Conservation (phyloP, 2,329 filamentous ascomycete species). For the Ophiostoma himal-ulmi region DNA sequence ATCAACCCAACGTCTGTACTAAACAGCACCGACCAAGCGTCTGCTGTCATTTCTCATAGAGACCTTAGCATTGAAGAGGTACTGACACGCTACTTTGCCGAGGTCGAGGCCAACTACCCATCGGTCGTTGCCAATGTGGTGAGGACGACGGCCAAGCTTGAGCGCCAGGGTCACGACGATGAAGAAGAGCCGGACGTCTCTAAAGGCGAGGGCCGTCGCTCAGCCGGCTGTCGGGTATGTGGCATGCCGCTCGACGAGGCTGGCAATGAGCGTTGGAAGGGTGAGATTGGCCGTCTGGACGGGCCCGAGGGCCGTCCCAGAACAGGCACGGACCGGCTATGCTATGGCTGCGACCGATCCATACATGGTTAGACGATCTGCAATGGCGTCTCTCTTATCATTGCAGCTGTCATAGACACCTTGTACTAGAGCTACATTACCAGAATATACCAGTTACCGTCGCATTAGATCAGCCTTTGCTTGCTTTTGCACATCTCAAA, state of each 20-base stretch:
- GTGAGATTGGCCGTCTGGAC: slow-evolving; percentile 48
- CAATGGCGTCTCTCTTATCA: no score
- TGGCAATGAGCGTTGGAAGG: slow-evolving; percentile 59
- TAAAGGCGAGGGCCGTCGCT: slow-evolving; percentile 26
- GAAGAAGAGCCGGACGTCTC: neutral
- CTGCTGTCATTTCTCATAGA: slow-evolving; percentile 56
- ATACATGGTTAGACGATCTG: slow-evolving; percentile 41
- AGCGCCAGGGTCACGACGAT: slow-evolving; percentile 33
- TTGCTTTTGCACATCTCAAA: neutral
- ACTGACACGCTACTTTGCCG: slow-evolving; percentile 81
- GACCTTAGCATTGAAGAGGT: slow-evolving; percentile 86
- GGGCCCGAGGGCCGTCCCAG: slow-evolving; percentile 29
- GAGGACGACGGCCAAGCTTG: slow-evolving; percentile 77
- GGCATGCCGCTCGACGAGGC: slow-evolving; percentile 58
- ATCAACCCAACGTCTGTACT: slow-evolving; percentile 29
- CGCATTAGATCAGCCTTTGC: neutral
- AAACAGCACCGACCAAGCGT: slow-evolving; percentile 14
- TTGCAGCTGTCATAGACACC: neutral
- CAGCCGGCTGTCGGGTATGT: slow-evolving; percentile 58
- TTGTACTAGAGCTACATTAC: neutral
- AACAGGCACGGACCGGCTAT: slow-evolving; percentile 41
- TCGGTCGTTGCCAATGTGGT: slow-evolving; percentile 95
- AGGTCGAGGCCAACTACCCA: slow-evolving; percentile 78
- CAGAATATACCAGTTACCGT: neutral
- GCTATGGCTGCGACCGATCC: slow-evolving; percentile 69